phyloP scores from a whole-genome alignment of 306 rosid species.

The Prosopis cineraria region DNA sequence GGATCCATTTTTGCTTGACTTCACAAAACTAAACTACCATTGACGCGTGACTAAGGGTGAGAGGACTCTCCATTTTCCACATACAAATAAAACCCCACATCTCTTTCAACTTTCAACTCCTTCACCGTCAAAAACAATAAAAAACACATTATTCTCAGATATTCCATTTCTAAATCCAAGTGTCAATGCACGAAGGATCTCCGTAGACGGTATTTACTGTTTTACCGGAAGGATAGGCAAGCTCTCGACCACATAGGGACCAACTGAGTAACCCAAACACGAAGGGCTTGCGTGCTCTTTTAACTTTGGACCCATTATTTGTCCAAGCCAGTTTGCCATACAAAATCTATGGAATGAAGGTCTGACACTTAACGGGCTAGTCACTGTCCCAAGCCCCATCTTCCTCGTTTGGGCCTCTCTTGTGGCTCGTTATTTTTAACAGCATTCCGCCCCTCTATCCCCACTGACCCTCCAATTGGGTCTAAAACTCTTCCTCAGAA shows the following conservation, averaged over 20 bases:
- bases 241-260: not conserved
- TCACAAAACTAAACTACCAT: not conserved
- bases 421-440: conserved; percentile 21
- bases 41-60: not conserved
- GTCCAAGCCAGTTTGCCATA: conserved; percentile 9
- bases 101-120: conserved; percentile 15
- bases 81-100: not conserved
- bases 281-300: conserved; percentile 5
- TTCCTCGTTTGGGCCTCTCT: conserved; percentile 37
- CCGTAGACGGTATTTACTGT: too few relatives aligned
- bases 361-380: conserved; percentile 30
- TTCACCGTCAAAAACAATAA: not conserved
- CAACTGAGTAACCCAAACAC: not conserved
- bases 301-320: not conserved
- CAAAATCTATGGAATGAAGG: not conserved
- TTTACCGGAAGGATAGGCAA: too few relatives aligned
- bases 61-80: not conserved
- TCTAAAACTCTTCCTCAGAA: conserved; percentile 26
- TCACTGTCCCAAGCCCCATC: conserved; percentile 63
- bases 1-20: not conserved
- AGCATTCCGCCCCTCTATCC: conserved; percentile 20
- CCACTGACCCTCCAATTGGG: not conserved
- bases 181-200: too few relatives aligned
- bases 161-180: too few relatives aligned
- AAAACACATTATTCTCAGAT: not conserved